Evolutionary conservation across 805 yeast species (phyloP).

Genomic region (Myxozyma kluyveri): DNA sequence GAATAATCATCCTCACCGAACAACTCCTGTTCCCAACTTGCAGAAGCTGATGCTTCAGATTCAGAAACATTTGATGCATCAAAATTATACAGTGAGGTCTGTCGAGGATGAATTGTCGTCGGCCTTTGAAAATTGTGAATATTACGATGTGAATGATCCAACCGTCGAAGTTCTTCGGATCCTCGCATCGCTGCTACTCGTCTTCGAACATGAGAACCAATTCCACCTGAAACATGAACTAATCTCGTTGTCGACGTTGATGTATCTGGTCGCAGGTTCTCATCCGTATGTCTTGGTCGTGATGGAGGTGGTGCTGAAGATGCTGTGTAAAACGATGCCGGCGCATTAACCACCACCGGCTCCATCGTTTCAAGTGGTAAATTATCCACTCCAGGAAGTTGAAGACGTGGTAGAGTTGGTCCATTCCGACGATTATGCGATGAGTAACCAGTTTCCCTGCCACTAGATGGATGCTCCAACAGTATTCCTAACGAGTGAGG

Average conservation of each 20-base stretch:
- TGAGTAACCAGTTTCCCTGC: neutral
- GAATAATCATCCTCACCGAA: neutral
- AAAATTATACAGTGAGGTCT: too few relatives aligned
- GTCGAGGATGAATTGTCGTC: too few relatives aligned
- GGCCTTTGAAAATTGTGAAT: too few relatives aligned
- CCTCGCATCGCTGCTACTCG: conserved; percentile 9
- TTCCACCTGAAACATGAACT: conserved; percentile 16
- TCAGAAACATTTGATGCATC: neutral
- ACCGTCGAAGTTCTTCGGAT: neutral
- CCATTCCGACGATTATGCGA: too few relatives aligned
- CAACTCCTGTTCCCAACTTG: neutral
- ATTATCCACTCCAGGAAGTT: neutral
- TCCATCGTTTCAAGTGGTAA: neutral
- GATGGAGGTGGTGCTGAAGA: too few relatives aligned
- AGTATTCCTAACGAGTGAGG: neutral
- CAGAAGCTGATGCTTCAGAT: neutral
- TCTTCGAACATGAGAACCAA: conserved; percentile 7
- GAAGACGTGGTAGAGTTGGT: neutral
- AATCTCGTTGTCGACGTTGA: neutral
- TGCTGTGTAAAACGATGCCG: too few relatives aligned
- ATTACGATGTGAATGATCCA: neutral
- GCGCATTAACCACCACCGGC: neutral
- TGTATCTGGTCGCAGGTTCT: neutral
- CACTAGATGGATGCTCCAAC: neutral
- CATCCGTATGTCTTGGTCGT: too few relatives aligned